Percentiles rank a stretch among this genome's conserved stretches.
Evolutionary conservation across 345 rosid species (phyloP).

Genomic region (Erodium maritimum): DNA sequence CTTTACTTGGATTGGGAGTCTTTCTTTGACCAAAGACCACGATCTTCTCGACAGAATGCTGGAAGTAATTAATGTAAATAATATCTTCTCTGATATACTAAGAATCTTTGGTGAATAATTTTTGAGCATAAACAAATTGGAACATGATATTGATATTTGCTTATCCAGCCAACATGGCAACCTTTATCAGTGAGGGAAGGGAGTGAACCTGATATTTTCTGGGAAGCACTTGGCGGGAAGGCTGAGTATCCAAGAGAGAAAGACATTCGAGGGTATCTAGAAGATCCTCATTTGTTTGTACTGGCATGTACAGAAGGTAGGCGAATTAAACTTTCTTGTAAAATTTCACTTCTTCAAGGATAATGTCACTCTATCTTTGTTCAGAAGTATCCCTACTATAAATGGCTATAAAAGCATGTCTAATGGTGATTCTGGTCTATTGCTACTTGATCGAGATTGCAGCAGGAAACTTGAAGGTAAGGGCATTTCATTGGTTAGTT

Average conservation of each 20-base stretch:
- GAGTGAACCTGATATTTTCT: constrained; percentile 64
- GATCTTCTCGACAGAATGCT: constrained; percentile 72
- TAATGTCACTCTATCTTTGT: constrained; percentile 29
- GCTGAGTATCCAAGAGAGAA: constrained; percentile 63
- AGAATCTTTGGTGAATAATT: neutral
- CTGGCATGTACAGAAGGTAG: constrained; percentile 39
- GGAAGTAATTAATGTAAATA: constrained; percentile 54
- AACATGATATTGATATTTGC: neutral
- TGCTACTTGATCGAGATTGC: constrained; percentile 31
- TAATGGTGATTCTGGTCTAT: constrained; percentile 29
- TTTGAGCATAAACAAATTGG: neutral
- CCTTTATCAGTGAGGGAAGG: constrained; percentile 65
- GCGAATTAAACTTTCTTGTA: constrained; percentile 21
- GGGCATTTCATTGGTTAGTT: too few species aligned
- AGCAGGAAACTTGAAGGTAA: constrained; percentile 77
- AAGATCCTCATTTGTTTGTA: constrained; percentile 58
- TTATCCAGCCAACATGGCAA: constrained; percentile 64
- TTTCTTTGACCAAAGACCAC: constrained; percentile 47
- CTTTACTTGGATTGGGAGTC: constrained; percentile 70
- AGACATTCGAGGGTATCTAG: constrained; percentile 27
- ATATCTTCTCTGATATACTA: constrained; percentile 2
- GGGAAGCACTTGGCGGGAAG: constrained; percentile 77
- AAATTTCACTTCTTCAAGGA: constrained; percentile 15
- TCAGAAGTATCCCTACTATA: constrained; percentile 34
- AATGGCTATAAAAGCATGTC: constrained; percentile 24